Conservation (phyloP, 768 basidiomycete genomes). For the Lentinula edodes region DNA sequence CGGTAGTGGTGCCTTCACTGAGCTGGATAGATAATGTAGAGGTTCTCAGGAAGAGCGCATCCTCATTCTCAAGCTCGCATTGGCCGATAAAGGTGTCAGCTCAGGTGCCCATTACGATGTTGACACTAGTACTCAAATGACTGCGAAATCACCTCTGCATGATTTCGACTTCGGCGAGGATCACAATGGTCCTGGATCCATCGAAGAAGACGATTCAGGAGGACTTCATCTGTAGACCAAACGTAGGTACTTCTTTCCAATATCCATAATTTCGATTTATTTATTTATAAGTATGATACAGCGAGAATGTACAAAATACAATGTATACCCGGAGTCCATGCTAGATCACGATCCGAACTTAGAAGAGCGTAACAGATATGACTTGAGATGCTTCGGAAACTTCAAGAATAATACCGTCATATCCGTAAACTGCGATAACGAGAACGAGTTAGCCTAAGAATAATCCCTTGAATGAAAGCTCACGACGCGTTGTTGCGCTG, state of each 20-base stretch:
- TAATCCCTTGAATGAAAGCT: conserved; percentile 19
- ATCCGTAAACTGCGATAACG: conserved; percentile 53
- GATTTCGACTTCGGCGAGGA: neutral
- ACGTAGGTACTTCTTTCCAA: too few species aligned
- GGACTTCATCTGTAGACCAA: conserved; percentile 1
- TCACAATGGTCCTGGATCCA: neutral
- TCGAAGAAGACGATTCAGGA: conserved; percentile 2
- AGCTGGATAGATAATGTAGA: conserved; percentile 26
- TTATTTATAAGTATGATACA: neutral
- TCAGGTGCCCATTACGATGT: conserved; percentile 44
- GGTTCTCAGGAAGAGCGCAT: conserved; percentile 78
- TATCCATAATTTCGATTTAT: too few species aligned
- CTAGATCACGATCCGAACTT: conserved; percentile 11
- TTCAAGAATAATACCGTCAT: conserved; percentile 78
- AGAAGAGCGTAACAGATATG: conserved; percentile 67
- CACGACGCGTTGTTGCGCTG: conserved; percentile 60
- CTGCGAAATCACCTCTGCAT: neutral
- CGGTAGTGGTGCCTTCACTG: neutral
- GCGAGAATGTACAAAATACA: neutral
- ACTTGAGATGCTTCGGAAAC: conserved; percentile 77
- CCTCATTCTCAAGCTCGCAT: conserved; percentile 58
- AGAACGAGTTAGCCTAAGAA: neutral
- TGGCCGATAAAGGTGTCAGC: conserved; percentile 54
- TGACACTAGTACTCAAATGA: neutral
- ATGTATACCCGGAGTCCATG: neutral